Base-by-base conservation (phyloP, 1,284 basidiomycete species). In the Microbotryum intermedium region DNA sequence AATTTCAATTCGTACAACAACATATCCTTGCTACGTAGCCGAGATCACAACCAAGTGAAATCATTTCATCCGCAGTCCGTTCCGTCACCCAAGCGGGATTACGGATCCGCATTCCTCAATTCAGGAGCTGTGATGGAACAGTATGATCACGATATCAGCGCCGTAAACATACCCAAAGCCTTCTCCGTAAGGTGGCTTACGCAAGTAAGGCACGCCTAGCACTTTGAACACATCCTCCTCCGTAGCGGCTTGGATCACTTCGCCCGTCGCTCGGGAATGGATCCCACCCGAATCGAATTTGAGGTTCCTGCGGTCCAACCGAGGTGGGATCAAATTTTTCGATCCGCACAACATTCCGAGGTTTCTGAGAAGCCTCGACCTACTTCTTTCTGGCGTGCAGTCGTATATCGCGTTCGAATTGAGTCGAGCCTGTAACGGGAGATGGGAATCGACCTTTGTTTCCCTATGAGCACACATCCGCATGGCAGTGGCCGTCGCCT, bases 381-480 rank as follows among this genome's bases (percentile, higher is more conserved):
- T 43, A 51, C 73, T 82, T 78, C 57, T 79, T 74, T 72, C 87
- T 84, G 1, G 86, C 86, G 80, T 82, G 85, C 20, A 81, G 76
- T 55, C 87, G 77, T 55, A 90, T 71, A 71, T 90, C 88, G n/a
- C 87, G 77, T 71, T 89, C 80, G 67, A 90, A 89, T 81, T 86
- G 83, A 53, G 80, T 86, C 47, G 28, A 58, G n/a, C 26, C 39
- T 57, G 20, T 23, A 26, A 9, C 48, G 52, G 25, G 25, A 45
- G 44, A 8, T 29, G 29, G 4, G 5, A n/a, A 39, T 18, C n/a
- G n/a, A n/a, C n/a, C n/a, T n/a, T n/a, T n/a, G n/a, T n/a, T n/a
- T n/a, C n/a, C n/a, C n/a, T n/a, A n/a, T n/a, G n/a, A n/a, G n/a
- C n/a, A n/a, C n/a, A n/a, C n/a, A n/a, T n/a, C n/a, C n/a, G n/a